A percentile compares a stretch with the other conserved stretches of the same genome.
Evolutionary conservation across 495 filamentous ascomycete species (phyloP).

Genomic region (Penicillium cinerascens): DNA sequence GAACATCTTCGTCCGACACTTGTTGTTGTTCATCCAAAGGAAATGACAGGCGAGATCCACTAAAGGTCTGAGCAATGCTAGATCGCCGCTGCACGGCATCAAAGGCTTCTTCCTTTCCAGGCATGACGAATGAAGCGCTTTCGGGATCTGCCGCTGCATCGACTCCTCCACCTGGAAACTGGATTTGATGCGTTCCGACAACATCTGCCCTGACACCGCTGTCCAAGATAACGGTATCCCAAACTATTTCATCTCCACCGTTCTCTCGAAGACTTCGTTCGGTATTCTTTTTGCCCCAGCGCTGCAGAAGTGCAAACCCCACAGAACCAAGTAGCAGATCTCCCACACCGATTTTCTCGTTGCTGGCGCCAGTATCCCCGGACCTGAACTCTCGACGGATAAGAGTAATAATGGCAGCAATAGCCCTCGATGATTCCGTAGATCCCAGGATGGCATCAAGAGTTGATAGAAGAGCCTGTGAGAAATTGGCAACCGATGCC

Average conservation of each 20-base stretch:
- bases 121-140: constrained; percentile 37
- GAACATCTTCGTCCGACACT: constrained; percentile 44
- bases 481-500: constrained; percentile 57
- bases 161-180: constrained; percentile 16
- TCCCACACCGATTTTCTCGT: constrained; percentile 60
- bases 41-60: constrained; percentile 25
- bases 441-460: constrained; percentile 73
- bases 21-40: constrained; percentile 32
- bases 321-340: constrained; percentile 66
- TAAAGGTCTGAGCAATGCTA: constrained; percentile 19
- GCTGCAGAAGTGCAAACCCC: constrained; percentile 69
- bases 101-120: constrained; percentile 38
- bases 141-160: constrained; percentile 17
- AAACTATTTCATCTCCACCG: constrained; percentile 60
- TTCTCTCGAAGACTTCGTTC: constrained; percentile 51
- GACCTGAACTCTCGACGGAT: constrained; percentile 69
- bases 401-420: constrained; percentile 71
- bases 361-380: constrained; percentile 52
- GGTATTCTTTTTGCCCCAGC: constrained; percentile 59
- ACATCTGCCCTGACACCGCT: constrained; percentile 61
- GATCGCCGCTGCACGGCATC: constrained; percentile 46
- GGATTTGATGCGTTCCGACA: constrained; percentile 38
- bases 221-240: constrained; percentile 76
- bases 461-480: constrained; percentile 61
- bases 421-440: constrained; percentile 76